Base-by-base conservation (phyloP, 352 stramenopile genomes). In the Discostella stelligera region DNA sequence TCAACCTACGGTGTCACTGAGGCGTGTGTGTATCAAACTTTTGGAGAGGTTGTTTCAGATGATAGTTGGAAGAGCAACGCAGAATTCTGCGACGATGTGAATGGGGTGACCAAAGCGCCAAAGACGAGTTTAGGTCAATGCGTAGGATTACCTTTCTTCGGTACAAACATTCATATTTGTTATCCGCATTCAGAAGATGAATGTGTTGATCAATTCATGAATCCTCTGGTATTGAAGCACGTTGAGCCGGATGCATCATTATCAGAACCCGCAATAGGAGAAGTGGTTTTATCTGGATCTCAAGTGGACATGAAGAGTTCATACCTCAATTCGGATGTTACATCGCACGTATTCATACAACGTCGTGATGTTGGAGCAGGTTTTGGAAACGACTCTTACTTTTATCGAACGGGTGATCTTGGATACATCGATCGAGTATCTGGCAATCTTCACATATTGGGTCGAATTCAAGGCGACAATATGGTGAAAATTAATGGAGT, bases 401-500 rank as follows among this genome's bases (percentile, higher is more conserved):
- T 79, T 65, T 91, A 91, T 74, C 68, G 85, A 80, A 91, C 88
- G 3, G 88, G 88, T 30, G 88, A 93, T 65, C 56, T 82, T 23
- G 88, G 88, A 41, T 88, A 81, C 55, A 70, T 90, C n/a, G 46
- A 90, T 66, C 16, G 41, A 25, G 37, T 16, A 5, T 79, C 68
- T 30, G 65, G 72, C 7, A 58, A 77, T 23, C 55, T 89, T 13
- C 56, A 76, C 41, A 84, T 93, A 59, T 41, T 83, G 13, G 88
- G 88, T 48, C 67, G 88, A 25, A 93, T 93, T 65, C 63, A 77
- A 49, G 82, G 84, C n/a, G 82, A 93, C 76, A 85, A 82, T 2
- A 90, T 90, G 85, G 77, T 93, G 0, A 93, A 93, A 73, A 74
- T 89, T 3, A 91, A 93, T 69, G 88, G 88, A 21, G 75, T 93